Evolutionary conservation across 352 stramenopile genomes (phyloP).

Genomic region (Phytophthora pluvialis): DNA sequence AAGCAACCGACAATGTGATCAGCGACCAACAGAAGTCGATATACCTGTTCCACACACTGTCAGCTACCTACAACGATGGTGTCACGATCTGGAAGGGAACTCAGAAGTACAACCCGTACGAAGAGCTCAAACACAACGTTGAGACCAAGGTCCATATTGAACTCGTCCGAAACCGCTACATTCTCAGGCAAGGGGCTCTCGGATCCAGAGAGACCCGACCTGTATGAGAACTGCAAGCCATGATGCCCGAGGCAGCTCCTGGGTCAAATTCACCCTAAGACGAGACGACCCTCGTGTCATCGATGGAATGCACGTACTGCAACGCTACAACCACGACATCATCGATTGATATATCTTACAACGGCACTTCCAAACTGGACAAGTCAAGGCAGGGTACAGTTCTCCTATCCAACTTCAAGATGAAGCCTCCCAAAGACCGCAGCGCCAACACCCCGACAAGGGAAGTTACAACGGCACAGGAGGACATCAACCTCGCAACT

Average conservation of each 20-base stretch:
- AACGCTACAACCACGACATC: slow-evolving; percentile 20
- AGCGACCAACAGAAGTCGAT: background rate
- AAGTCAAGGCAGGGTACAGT: slow-evolving; percentile 19
- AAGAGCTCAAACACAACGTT: background rate
- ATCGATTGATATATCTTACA: slow-evolving; percentile 25
- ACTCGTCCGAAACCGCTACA: slow-evolving; percentile 11
- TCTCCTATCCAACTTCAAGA: slow-evolving; percentile 19
- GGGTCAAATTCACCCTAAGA: background rate
- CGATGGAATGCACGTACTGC: slow-evolving; percentile 10
- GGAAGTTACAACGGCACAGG: background rate
- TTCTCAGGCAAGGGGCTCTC: slow-evolving; percentile 2
- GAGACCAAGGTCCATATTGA: slow-evolving; percentile 18
- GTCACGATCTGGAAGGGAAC: background rate
- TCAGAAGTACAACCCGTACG: background rate
- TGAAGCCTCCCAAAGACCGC: background rate
- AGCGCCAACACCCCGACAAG: slow-evolving; percentile 9
- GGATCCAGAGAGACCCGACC: slow-evolving; percentile 8
- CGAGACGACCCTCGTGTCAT: background rate
- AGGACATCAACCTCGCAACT: background rate
- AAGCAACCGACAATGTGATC: background rate
- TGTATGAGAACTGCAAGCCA: slow-evolving; percentile 12
- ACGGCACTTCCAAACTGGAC: slow-evolving; percentile 11
- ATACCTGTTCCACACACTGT: background rate
- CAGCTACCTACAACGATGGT: background rate
- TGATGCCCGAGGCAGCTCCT: background rate